Evolutionary conservation across 352 stramenopile genomes (phyloP), one percentile per base, ranked within the genome.

Genomic region (Elongisporangium undulatum): DNA sequence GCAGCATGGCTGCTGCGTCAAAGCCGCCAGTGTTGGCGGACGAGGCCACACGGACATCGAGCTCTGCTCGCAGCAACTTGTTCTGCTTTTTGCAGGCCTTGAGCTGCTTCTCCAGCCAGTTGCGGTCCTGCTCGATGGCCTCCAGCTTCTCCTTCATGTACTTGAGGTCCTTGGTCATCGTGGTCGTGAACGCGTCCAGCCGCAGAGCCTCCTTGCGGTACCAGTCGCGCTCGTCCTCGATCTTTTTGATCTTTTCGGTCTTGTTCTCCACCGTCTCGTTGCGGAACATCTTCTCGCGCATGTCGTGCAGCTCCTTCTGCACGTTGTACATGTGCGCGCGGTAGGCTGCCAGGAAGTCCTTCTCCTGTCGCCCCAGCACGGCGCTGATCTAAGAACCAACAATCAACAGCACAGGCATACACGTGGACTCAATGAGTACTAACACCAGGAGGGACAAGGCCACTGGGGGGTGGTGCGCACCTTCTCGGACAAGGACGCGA

Each of bases 311-410:
- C 63, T 98, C 92, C 64, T 97, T 96, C 66, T 98, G 92, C 9
- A 98, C 92, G 38, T 90, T 97, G 74, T 97, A 98, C 92, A 98
- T 98, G 67, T 98, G 92, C 10, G 91, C 88, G n/a, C 92, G 83
- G 56, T 98, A 98, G 2, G 92, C 92, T 16, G 88, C 87, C 10
- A 98, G 65, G 54, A 98, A 98, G 55, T 98, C 92, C 20, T 91
- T 90, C 64, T 98, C 92, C 58, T 98, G 92, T 51, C 94, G 78
- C 10, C 86, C 85, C 2, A 98, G 71, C 29, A 98, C 89, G 9
- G 82, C 81, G 19, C 85, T 95, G 53, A 97, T 95, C 77, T 83
- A n/a, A 54, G 5, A 21, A 49, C 7, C 24, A 41, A 24, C 19
- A 16, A 23, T n/a, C 4, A 51, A 56, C 2, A 19, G 24, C 23